Percentiles rank a stretch among this genome's conserved stretches.
phyloP scores from a whole-genome alignment of 2,329 filamentous ascomycete genomes.

The Sporothrix humicola region DNA sequence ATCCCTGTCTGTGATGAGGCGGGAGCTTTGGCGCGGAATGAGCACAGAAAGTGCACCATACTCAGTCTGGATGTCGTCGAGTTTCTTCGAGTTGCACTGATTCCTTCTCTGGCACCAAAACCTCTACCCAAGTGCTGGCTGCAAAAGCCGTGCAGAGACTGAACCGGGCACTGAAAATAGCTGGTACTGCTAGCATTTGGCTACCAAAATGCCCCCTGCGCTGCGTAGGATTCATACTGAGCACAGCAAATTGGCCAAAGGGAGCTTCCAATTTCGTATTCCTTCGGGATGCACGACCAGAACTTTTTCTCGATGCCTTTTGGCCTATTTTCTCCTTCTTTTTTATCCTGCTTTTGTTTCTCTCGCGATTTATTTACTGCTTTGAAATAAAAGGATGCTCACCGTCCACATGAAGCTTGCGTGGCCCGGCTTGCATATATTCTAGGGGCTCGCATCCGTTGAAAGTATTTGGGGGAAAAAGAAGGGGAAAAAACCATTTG shows the following conservation, averaged over 20 bases:
- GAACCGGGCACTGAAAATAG: neutral
- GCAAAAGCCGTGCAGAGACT: neutral
- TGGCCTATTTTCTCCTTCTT: neutral
- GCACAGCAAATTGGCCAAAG: constrained; percentile 12
- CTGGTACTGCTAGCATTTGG: neutral
- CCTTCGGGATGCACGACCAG: constrained; percentile 22
- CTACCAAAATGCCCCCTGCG: constrained; percentile 1
- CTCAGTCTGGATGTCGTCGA: neutral
- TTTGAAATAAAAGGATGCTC: neutral
- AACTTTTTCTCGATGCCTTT: neutral
- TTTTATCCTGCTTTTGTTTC: neutral
- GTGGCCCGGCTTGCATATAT: neutral
- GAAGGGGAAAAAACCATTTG: neutral
- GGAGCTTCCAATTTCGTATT: constrained; percentile 23
- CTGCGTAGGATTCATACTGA: constrained; percentile 19
- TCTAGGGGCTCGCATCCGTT: neutral
- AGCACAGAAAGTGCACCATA: neutral
- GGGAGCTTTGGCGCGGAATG: constrained; percentile 7
- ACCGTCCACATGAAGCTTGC: neutral
- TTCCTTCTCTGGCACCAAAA: neutral
- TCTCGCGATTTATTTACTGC: neutral
- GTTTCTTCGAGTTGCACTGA: neutral
- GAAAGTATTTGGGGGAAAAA: no score
- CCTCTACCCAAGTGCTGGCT: neutral
- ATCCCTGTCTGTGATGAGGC: neutral